phyloP scores from a whole-genome alignment of 2,329 filamentous ascomycete genomes.

The Neonectria punicea region DNA sequence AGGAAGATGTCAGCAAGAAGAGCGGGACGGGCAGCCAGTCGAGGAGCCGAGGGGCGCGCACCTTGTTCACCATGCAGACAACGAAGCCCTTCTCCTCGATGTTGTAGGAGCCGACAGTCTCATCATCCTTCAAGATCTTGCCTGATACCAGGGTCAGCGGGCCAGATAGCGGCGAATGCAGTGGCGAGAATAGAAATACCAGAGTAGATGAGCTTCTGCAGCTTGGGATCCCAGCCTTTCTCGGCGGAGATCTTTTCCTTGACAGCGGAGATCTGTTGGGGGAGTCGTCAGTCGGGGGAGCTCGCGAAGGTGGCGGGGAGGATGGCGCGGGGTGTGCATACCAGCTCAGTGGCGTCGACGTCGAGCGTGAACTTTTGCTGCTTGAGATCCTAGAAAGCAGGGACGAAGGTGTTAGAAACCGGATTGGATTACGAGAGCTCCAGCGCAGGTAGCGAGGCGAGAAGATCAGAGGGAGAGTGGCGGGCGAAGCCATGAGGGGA shows the following conservation, averaged over 20 bases:
- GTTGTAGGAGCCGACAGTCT: slow-evolving; percentile 95
- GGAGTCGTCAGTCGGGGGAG: slow-evolving; percentile 24
- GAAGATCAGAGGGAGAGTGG: neutral
- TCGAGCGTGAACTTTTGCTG: slow-evolving; percentile 99
- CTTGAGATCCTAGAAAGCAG: slow-evolving; percentile 82
- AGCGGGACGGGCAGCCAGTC: neutral
- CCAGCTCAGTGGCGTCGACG: slow-evolving; percentile 90
- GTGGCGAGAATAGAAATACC: slow-evolving; percentile 62
- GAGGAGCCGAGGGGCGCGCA: slow-evolving; percentile 51
- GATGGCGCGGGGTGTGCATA: slow-evolving; percentile 63
- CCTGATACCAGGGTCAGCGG: slow-evolving; percentile 62
- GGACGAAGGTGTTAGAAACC: neutral
- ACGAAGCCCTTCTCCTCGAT: slow-evolving; percentile 99
- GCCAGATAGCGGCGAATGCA: slow-evolving; percentile 22
- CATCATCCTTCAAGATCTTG: slow-evolving; percentile 98
- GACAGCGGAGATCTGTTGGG: slow-evolving; percentile 79
- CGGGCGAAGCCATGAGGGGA: neutral
- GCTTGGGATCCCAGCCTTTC: slow-evolving; percentile 92
- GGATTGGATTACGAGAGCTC: neutral
- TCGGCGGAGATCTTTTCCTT: slow-evolving; percentile 93
- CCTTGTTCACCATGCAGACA: slow-evolving; percentile 98
- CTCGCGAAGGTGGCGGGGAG: slow-evolving; percentile 32
- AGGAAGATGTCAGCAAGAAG: slow-evolving; percentile 26
- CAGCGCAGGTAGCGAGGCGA: slow-evolving; percentile 1
- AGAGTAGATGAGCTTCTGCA: slow-evolving; percentile 97